Evolutionary conservation across 2,329 filamentous ascomycete species (phyloP).

Genomic region (Fusarium camptoceras): DNA sequence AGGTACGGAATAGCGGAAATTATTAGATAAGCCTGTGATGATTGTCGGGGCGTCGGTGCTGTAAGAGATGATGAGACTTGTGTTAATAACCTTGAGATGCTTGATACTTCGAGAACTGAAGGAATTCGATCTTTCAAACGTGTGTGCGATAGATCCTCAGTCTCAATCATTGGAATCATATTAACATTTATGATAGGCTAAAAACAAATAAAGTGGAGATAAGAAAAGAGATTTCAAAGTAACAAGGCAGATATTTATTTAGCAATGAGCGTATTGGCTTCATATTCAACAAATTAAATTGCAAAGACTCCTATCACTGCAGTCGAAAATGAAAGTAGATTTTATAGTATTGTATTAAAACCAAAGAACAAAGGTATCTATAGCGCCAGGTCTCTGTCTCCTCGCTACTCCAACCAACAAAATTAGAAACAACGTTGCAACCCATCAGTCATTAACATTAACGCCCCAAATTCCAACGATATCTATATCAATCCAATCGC

Average conservation of each 20-base stretch:
- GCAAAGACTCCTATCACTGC: not conserved
- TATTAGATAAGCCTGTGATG: too few relatives aligned
- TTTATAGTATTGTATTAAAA: not conserved
- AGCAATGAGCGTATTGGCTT: not conserved
- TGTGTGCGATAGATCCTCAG: not conserved
- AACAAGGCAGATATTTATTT: not conserved
- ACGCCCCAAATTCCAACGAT: not conserved
- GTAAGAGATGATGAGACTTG: not conserved
- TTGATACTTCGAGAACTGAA: not conserved
- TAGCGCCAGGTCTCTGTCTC: fast-evolving
- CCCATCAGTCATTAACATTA: not conserved
- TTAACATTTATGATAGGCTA: fast-evolving
- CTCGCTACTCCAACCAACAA: fast-evolving
- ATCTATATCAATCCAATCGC: not conserved
- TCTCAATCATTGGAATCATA: fast-evolving
- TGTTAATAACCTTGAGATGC: not conserved
- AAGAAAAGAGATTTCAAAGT: too few relatives aligned
- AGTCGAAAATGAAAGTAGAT: not conserved
- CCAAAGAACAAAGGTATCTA: not conserved
- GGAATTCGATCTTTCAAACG: not conserved
- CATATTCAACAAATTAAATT: too few relatives aligned
- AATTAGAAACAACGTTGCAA: not conserved
- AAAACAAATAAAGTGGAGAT: not conserved
- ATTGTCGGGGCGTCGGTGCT: not conserved
- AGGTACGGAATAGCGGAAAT: too few relatives aligned